Evolutionary conservation across 2,329 filamentous ascomycete genomes (phyloP), one percentile per base, ranked within the genome.

Genomic region (Botrytis deweyae): DNA sequence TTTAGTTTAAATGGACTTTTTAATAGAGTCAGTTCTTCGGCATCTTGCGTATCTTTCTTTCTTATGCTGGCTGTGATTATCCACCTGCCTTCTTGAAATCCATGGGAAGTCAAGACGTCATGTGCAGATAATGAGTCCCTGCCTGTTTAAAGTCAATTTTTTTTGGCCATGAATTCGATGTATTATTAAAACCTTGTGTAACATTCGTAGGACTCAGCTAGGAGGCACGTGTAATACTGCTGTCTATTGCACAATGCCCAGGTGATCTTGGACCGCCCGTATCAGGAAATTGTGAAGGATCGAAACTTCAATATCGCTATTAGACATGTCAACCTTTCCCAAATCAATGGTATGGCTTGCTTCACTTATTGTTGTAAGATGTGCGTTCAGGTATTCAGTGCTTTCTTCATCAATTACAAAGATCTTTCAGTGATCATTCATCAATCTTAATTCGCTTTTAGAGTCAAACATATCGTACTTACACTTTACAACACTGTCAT

Each of bases 21-120:
- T 49, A 77, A 67, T 18, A 71, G 67, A 3, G 73, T 55, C 29
- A 70, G 75, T 71, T 78, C 75, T 33, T 76, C 74, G 1, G 2
- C 1, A 6, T 67, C 14, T 38, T 40, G 44, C 25, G 8, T 55
- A 12, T 22, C n/a, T 3, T 42, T 8, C 1, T 25, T 67, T 22
- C 9, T 3, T 12, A 25, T 1, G 8, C 16, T 58, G 25, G 46
- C 9, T 20, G n/a, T 5, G 25, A 36, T 38, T 18, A 7, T 66
- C 14, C 7, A 18, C 6, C 22, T 29, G 16, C 4, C 25, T 68
- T 20, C 65, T 58, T 22, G 22, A 55, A 40, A 29, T 40, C 1
- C 4, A 52, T 1, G 0, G 0, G 25, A 52, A 52, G n/a, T n/a
- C 10, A 14, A 18, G 12, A 29, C 22, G 14, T 40, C 25, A 8